Conservation (phyloP, 2,329 filamentous ascomycete species). For the Colletotrichum truncatum region DNA sequence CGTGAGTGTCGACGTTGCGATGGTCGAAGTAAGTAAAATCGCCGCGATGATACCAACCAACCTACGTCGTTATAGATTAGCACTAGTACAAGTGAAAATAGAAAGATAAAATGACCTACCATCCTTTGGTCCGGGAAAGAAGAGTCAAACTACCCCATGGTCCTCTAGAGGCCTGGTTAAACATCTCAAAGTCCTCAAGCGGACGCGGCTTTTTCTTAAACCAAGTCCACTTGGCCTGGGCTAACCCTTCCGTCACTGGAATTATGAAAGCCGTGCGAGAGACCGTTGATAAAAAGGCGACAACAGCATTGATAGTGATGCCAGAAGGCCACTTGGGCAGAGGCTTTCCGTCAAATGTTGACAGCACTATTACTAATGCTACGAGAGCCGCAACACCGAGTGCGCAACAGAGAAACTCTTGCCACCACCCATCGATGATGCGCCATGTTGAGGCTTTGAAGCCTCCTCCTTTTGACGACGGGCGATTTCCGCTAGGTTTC, state of each 20-base stretch:
- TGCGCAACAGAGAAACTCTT: not conserved
- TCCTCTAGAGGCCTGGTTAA: slow-evolving; percentile 33
- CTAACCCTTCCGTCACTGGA: slow-evolving; percentile 35
- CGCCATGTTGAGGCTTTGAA: no score
- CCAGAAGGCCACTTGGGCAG: slow-evolving; percentile 33
- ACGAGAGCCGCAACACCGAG: not conserved
- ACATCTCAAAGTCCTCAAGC: slow-evolving; percentile 33
- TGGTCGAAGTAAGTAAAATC: not conserved
- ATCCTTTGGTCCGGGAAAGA: slow-evolving; percentile 32
- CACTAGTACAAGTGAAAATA: no score
- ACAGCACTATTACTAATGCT: not conserved
- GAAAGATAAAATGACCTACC: no score
- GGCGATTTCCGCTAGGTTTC: no score
- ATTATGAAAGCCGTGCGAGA: slow-evolving; percentile 33
- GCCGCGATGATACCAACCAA: not conserved
- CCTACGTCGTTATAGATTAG: no score
- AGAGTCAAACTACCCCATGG: slow-evolving; percentile 31
- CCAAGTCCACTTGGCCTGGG: slow-evolving; percentile 37
- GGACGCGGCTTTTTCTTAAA: slow-evolving; percentile 24
- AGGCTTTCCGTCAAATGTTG: slow-evolving; percentile 24
- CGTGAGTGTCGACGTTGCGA: not conserved
- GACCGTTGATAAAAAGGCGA: slow-evolving; percentile 36
- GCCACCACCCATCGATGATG: not conserved
- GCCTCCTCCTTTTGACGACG: no score
- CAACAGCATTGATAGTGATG: slow-evolving; percentile 38